These are phyloP conservation scores for Lonicera japonica DNA, from an alignment of 129 eudicot species.

Conservation along the genomic window DNA sequence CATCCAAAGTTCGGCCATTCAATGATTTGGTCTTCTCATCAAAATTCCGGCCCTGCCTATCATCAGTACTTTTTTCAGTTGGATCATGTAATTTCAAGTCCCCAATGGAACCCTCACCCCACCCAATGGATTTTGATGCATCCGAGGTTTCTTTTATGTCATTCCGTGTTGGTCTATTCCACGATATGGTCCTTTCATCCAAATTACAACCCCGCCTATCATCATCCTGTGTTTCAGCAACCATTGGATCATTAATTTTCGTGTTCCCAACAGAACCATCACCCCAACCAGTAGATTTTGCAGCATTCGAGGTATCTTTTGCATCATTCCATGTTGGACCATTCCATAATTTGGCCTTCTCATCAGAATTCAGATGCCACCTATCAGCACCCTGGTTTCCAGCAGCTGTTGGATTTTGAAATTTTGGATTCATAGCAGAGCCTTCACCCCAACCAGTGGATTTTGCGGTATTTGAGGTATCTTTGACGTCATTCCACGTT, in stretches of 20 bases:
- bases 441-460: slow-evolving; percentile 21
- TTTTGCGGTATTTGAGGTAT: slow-evolving; percentile 11
- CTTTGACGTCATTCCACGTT: slow-evolving; percentile 27
- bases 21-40: slow-evolving; percentile 29
- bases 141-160: not conserved
- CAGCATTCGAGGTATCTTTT: slow-evolving; percentile 8
- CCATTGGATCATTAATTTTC: slow-evolving; percentile 2
- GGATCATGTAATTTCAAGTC: slow-evolving; percentile 1
- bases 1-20: slow-evolving; percentile 49
- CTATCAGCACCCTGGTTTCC: slow-evolving; percentile 14
- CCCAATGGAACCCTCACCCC: not conserved
- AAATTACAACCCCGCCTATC: not conserved
- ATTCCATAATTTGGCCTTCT: slow-evolving; percentile 20
- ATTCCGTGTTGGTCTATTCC: slow-evolving; percentile 6
- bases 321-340: slow-evolving; percentile 26
- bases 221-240: slow-evolving; percentile 1
- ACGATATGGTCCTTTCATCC: slow-evolving; percentile 8
- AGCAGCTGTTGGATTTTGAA: slow-evolving; percentile 1
- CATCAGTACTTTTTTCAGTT: not conserved
- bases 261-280: slow-evolving; percentile 2
- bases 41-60: slow-evolving; percentile 2
- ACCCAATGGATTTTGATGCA: slow-evolving; percentile 2
- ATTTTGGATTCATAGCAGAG: slow-evolving; percentile 5
- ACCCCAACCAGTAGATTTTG: slow-evolving; percentile 8
- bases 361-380: slow-evolving; percentile 12